Evolutionary conservation across 2,329 filamentous ascomycete genomes (phyloP).

Genomic region (Diaporthe vaccinii): DNA sequence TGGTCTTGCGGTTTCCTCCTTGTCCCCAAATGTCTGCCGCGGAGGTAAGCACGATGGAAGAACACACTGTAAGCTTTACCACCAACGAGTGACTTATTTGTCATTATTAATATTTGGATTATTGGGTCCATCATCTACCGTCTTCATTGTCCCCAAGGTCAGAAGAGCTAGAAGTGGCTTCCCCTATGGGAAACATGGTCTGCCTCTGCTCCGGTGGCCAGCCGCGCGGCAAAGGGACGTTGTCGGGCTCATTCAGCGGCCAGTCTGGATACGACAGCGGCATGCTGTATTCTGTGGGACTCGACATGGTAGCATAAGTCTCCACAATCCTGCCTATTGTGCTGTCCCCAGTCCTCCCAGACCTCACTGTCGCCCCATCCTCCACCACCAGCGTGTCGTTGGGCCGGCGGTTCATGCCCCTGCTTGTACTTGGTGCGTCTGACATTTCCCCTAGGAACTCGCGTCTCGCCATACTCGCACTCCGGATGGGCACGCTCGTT

Average conservation of each 20-base stretch:
- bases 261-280: constrained; percentile 10
- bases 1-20: not conserved
- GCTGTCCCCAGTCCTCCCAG: constrained; percentile 20
- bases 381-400: constrained; percentile 2
- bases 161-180: constrained; percentile 12
- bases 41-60: not conserved
- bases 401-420: not conserved
- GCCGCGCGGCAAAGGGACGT: constrained; percentile 9
- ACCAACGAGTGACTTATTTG: too few species aligned
- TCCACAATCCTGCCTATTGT: constrained; percentile 20
- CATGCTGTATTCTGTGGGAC: not conserved
- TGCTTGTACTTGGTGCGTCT: not conserved
- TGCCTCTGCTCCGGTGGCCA: constrained; percentile 16
- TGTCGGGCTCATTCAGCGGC: constrained; percentile 17
- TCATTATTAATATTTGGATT: not conserved
- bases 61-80: not conserved
- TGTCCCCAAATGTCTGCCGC: not conserved
- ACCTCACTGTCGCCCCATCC: constrained; percentile 13
- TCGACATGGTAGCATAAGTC: constrained; percentile 6
- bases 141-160: not conserved
- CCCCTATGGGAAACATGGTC: constrained; percentile 27
- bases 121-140: too few species aligned
- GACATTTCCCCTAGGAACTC: not conserved
- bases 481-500: constrained; percentile 1
- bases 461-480: constrained; percentile 9